Conservation (phyloP, 192 early-diverging fungal genomes). For the Coemansia sp. region DNA sequence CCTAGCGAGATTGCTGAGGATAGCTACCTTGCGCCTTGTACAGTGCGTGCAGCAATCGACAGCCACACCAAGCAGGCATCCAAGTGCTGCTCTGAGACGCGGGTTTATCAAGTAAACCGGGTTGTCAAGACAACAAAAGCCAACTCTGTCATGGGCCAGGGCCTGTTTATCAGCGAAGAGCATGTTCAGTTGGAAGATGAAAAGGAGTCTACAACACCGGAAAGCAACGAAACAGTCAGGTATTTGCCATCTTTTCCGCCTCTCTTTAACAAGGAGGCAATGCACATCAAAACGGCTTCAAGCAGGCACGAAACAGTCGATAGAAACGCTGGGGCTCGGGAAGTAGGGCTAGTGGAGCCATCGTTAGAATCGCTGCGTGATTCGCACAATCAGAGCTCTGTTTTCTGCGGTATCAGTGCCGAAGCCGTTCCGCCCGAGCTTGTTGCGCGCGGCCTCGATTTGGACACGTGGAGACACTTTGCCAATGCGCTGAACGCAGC, state of each 20-base stretch:
- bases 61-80: neutral
- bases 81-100: neutral
- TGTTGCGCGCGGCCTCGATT: neutral
- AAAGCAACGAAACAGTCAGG: neutral
- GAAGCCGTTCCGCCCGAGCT: conserved; percentile 14
- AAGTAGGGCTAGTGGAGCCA: neutral
- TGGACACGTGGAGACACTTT: conserved; percentile 12
- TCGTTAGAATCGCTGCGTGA: conserved; percentile 4
- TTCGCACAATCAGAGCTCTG: neutral
- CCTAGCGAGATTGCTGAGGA: neutral
- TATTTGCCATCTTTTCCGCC: neutral
- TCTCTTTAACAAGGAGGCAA: too few species aligned
- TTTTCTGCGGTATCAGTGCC: neutral
- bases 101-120: conserved; percentile 1
- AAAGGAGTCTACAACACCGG: too few species aligned
- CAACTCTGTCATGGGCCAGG: conserved; percentile 21
- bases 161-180: conserved; percentile 15
- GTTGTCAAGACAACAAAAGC: conserved; percentile 16
- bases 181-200: neutral
- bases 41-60: neutral
- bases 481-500: conserved; percentile 18
- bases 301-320: too few species aligned
- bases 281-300: too few species aligned
- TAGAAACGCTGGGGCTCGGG: neutral
- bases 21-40: neutral